A percentile compares a stretch with the other conserved stretches of the same genome.
Conservation (phyloP, 768 basidiomycete species). For the Candolleomyces aberdarensis region DNA sequence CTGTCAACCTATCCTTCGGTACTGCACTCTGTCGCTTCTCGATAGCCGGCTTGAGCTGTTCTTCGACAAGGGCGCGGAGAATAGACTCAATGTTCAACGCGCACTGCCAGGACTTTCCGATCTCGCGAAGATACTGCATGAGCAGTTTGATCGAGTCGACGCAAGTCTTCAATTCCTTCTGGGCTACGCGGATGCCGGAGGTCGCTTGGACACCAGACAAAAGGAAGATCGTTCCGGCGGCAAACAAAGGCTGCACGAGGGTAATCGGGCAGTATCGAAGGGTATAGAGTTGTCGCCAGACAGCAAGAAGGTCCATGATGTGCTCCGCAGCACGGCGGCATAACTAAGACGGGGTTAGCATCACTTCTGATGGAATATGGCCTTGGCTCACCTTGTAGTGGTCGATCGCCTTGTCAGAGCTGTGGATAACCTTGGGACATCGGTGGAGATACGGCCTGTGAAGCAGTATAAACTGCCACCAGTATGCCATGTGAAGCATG, state of each 20-base stretch:
- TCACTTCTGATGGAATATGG: slow-evolving; percentile 14
- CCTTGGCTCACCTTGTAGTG: slow-evolving; percentile 45
- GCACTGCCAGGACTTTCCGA: slow-evolving; percentile 53
- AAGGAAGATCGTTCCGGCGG: slow-evolving; percentile 57
- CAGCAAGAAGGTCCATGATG: slow-evolving; percentile 49
- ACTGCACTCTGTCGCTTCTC: slow-evolving; percentile 15
- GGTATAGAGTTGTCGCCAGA: slow-evolving; percentile 50
- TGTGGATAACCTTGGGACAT: slow-evolving; percentile 34
- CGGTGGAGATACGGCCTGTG: slow-evolving; percentile 55
- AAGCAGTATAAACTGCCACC: slow-evolving; percentile 59
- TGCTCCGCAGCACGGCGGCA: slow-evolving; percentile 54
- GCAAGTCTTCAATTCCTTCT: slow-evolving; percentile 42
- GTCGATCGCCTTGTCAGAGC: slow-evolving; percentile 39
- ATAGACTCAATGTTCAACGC: slow-evolving; percentile 48
- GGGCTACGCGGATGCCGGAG: slow-evolving; percentile 43
- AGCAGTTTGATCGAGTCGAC: slow-evolving; percentile 43
- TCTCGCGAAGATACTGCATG: slow-evolving; percentile 49
- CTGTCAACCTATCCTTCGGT: background rate
- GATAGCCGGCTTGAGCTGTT: slow-evolving; percentile 40
- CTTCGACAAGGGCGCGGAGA: slow-evolving; percentile 38
- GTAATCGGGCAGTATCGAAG: slow-evolving; percentile 59
- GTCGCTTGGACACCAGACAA: slow-evolving; percentile 52
- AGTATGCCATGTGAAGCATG: slow-evolving; percentile 54
- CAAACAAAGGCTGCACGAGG: slow-evolving; percentile 54
- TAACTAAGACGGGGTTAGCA: slow-evolving; percentile 30